A percentile compares a stretch with the other conserved stretches of the same genome.
Evolutionary conservation across 495 filamentous ascomycete species (phyloP).

Genomic region (Podospora pseudocomata): DNA sequence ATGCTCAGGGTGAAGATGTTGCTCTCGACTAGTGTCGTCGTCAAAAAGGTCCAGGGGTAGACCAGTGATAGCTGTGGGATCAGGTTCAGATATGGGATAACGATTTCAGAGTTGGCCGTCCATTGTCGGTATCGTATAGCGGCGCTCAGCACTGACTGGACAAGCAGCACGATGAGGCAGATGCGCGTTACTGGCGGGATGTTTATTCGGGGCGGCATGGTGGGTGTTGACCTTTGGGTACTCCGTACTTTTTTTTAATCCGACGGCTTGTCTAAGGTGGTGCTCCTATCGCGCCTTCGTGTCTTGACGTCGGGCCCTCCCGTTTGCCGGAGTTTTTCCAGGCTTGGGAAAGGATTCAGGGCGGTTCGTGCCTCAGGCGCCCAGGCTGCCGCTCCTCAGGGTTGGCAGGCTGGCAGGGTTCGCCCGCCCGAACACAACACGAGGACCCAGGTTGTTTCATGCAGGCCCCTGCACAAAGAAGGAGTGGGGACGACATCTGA

Average conservation of each 20-base stretch:
- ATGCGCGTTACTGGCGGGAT: constrained; percentile 86
- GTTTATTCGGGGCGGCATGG: constrained; percentile 82
- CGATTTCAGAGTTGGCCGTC: constrained; percentile 52
- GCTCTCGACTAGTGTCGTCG: constrained; percentile 85
- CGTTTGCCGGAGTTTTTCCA: constrained; percentile 11
- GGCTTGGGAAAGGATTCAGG: neutral
- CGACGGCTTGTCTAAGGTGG: constrained; percentile 1
- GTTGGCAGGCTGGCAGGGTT: neutral
- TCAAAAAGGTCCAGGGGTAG: constrained; percentile 90
- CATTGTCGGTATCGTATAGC: constrained; percentile 67
- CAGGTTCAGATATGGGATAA: constrained; percentile 80
- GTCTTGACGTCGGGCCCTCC: constrained; percentile 4
- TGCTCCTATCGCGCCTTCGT: constrained; percentile 8
- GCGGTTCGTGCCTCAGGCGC: constrained; percentile 4
- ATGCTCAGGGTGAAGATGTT: constrained; percentile 85
- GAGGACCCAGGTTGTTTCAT: constrained; percentile 8
- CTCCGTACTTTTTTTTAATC: constrained; percentile 6
- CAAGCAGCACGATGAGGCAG: constrained; percentile 67
- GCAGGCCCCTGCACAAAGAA: constrained; percentile 4
- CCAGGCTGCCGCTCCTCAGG: neutral
- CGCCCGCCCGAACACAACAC: neutral
- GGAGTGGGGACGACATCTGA: constrained; percentile 1
- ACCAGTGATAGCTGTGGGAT: constrained; percentile 76
- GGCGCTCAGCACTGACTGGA: constrained; percentile 78
- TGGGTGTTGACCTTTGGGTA: constrained; percentile 33